These are phyloP conservation scores for Hibiscus trionum DNA, from an alignment of 345 rosid species.

Conservation along the genomic window DNA sequence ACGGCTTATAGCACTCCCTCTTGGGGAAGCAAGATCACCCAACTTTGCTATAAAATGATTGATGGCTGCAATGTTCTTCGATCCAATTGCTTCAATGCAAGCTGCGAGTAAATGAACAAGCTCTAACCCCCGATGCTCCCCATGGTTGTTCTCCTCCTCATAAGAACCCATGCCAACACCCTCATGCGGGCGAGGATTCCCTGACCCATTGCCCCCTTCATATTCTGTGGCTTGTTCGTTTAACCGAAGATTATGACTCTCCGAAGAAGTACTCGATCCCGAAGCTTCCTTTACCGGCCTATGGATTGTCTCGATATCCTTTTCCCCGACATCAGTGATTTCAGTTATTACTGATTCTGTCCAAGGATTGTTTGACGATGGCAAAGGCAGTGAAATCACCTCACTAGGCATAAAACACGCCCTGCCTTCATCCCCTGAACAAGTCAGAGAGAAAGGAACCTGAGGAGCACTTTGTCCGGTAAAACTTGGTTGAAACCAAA, in stretches of 20 bases:
- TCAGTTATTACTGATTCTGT: slow-evolving; percentile 60
- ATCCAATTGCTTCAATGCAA: slow-evolving; percentile 74
- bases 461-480: slow-evolving; percentile 40
- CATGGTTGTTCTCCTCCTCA: slow-evolving; percentile 38
- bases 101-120: slow-evolving; percentile 61
- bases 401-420: slow-evolving; percentile 66
- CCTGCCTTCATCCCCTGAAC: slow-evolving; percentile 63
- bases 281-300: slow-evolving; percentile 61
- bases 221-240: slow-evolving; percentile 16
- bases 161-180: slow-evolving; percentile 31
- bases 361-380: slow-evolving; percentile 67
- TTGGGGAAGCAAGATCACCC: slow-evolving; percentile 83
- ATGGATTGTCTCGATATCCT: slow-evolving; percentile 51
- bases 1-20: slow-evolving; percentile 61
- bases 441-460: slow-evolving; percentile 62
- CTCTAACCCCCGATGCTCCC: slow-evolving; percentile 59
- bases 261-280: slow-evolving; percentile 78
- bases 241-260: slow-evolving; percentile 45
- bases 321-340: slow-evolving; percentile 64
- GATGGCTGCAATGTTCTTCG: slow-evolving; percentile 52
- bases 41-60: slow-evolving; percentile 61
- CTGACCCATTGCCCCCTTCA: slow-evolving; percentile 49
- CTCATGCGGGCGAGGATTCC: slow-evolving; percentile 38
- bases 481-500: slow-evolving; percentile 71
- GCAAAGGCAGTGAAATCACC: slow-evolving; percentile 59